Conservation (phyloP, 495 filamentous ascomycete species). For the Penicillium paxilli region DNA sequence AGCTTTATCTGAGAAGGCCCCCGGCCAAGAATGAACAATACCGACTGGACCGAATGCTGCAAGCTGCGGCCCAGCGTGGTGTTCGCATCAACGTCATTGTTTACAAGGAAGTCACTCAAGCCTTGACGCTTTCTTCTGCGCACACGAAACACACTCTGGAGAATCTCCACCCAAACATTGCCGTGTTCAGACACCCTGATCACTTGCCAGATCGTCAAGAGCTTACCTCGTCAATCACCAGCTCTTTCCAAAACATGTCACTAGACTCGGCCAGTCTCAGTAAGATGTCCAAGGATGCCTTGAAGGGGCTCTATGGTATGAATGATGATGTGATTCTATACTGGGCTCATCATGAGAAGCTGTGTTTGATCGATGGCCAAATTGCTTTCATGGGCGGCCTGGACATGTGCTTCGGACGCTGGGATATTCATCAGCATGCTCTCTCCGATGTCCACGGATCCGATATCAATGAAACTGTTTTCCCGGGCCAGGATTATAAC, state of each 20-base stretch:
- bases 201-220: slow-evolving; percentile 73
- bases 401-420: slow-evolving; percentile 63
- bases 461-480: slow-evolving; percentile 71
- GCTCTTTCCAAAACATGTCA: slow-evolving; percentile 52
- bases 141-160: slow-evolving; percentile 88
- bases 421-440: slow-evolving; percentile 70
- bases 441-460: slow-evolving; percentile 84
- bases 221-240: slow-evolving; percentile 48
- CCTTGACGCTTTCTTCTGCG: slow-evolving; percentile 75
- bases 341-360: slow-evolving; percentile 96
- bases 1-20: slow-evolving; percentile 86
- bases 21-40: slow-evolving; percentile 81
- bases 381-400: slow-evolving; percentile 86
- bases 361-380: slow-evolving; percentile 77
- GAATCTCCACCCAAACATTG: slow-evolving; percentile 79
- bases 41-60: slow-evolving; percentile 85
- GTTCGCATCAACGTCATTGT: slow-evolving; percentile 89
- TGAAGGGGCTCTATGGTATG: slow-evolving; percentile 79
- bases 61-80: slow-evolving; percentile 82
- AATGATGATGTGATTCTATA: slow-evolving; percentile 81
- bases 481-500: slow-evolving; percentile 94
- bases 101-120: slow-evolving; percentile 89
- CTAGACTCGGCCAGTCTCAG: slow-evolving; percentile 51
- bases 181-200: slow-evolving; percentile 90
- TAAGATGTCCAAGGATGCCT: slow-evolving; percentile 61